phyloP scores from a whole-genome alignment of 495 filamentous ascomycete genomes.

The Elasticomyces elasticus region DNA sequence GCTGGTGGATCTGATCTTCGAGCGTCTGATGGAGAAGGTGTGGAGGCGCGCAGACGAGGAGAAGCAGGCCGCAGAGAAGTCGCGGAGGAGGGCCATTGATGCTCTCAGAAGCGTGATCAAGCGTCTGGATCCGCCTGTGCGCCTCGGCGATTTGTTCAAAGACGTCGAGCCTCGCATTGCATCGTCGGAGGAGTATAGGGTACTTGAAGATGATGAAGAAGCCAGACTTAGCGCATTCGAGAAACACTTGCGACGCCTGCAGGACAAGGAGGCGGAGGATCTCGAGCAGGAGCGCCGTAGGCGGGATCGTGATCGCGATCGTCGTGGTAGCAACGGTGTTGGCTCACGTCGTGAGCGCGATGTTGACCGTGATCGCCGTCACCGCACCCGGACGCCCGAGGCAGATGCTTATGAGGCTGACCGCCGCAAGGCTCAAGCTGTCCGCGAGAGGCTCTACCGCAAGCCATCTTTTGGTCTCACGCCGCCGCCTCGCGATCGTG shows the following conservation, averaged over 20 bases:
- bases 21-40: constrained; percentile 71
- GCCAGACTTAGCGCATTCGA: constrained; percentile 77
- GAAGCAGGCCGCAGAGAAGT: constrained; percentile 68
- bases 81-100: constrained; percentile 77
- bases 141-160: constrained; percentile 72
- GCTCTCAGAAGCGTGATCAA: constrained; percentile 79
- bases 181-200: constrained; percentile 71
- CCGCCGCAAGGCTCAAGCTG: constrained; percentile 72
- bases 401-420: constrained; percentile 82
- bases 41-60: constrained; percentile 72
- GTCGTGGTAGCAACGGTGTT: constrained; percentile 2
- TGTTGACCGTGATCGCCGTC: constrained; percentile 40
- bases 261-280: constrained; percentile 87
- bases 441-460: constrained; percentile 78
- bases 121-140: constrained; percentile 78
- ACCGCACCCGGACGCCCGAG: constrained; percentile 71
- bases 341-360: constrained; percentile 22
- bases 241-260: constrained; percentile 79
- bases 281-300: constrained; percentile 61
- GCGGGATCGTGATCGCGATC: constrained; percentile 24
- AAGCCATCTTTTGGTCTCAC: constrained; percentile 52
- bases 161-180: constrained; percentile 68
- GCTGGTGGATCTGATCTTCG: constrained; percentile 66
- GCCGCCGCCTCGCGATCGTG: constrained; percentile 34
- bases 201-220: constrained; percentile 64